Conservation (phyloP, 2,329 filamentous ascomycete species). For the Aureobasidium sp. region DNA sequence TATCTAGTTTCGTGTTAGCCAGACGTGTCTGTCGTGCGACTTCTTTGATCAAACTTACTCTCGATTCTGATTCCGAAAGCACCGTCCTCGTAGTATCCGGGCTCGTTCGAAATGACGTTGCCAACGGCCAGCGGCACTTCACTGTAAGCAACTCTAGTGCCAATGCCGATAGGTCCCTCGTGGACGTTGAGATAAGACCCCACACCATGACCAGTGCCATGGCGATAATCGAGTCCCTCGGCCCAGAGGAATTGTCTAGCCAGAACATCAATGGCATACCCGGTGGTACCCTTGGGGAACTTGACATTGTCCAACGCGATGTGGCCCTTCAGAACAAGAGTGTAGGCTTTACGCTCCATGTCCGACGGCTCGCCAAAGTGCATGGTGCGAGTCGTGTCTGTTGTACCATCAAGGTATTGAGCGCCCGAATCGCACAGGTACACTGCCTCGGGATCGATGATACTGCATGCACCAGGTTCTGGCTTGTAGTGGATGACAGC, state of each 20-base stretch:
- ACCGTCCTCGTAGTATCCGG: constrained; percentile 94
- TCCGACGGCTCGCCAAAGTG: constrained; percentile 81
- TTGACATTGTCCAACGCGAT: constrained; percentile 78
- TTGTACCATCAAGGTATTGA: constrained; percentile 94
- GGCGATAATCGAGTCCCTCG: constrained; percentile 85
- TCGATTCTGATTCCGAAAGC: constrained; percentile 93
- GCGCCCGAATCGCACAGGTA: constrained; percentile 96
- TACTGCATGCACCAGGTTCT: constrained; percentile 68
- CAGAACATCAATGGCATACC: constrained; percentile 80
- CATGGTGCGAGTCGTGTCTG: constrained; percentile 85
- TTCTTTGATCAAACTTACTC: constrained; percentile 38
- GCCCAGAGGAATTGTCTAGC: constrained; percentile 91
- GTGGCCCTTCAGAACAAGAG: constrained; percentile 86
- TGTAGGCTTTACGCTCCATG: constrained; percentile 82
- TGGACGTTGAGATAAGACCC: constrained; percentile 95
- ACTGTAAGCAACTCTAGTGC: constrained; percentile 80
- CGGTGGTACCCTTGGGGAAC: constrained; percentile 91
- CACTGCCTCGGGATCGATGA: constrained; percentile 73
- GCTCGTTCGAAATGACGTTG: constrained; percentile 90
- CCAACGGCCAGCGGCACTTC: constrained; percentile 85
- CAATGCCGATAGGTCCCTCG: constrained; percentile 93
- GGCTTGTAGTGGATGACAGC: constrained; percentile 95
- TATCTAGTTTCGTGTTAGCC: constrained; percentile 40
- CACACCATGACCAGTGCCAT: constrained; percentile 92
- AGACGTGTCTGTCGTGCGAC: background rate